phyloP scores from a whole-genome alignment of 805 yeast genomes.

The Debaryomyces tyrocola region DNA sequence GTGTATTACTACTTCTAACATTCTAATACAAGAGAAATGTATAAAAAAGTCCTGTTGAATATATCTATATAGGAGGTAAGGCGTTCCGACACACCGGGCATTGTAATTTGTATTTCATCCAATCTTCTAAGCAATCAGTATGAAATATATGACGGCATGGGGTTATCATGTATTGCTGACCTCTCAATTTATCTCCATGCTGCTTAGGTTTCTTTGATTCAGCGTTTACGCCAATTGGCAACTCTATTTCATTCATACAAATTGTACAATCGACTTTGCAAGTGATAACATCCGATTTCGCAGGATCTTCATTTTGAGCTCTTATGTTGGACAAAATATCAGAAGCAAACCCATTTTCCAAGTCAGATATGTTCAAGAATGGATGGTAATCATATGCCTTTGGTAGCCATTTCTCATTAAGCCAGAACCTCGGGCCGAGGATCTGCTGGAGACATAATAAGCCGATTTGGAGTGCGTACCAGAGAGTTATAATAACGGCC shows the following conservation, averaged over 20 bases:
- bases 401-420: slow-evolving; percentile 74
- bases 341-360: slow-evolving; percentile 61
- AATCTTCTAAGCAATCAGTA: slow-evolving; percentile 79
- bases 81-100: slow-evolving; percentile 91
- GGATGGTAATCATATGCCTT: slow-evolving; percentile 85
- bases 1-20: no score
- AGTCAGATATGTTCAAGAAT: slow-evolving; percentile 53
- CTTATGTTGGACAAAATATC: slow-evolving; percentile 45
- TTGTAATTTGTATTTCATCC: slow-evolving; percentile 92
- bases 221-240: slow-evolving; percentile 40
- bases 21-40: no score
- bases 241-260: slow-evolving; percentile 78
- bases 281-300: slow-evolving; percentile 27
- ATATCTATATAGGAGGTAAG: slow-evolving; percentile 68
- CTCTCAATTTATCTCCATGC: slow-evolving; percentile 14
- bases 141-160: slow-evolving; percentile 93
- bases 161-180: slow-evolving; percentile 71
- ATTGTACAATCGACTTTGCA: slow-evolving; percentile 79
- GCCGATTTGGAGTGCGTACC: slow-evolving; percentile 62
- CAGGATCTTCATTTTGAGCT: slow-evolving; percentile 18
- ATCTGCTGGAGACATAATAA: slow-evolving; percentile 62
- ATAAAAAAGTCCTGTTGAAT: not conserved
- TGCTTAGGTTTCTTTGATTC: slow-evolving; percentile 10
- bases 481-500: slow-evolving; percentile 45
- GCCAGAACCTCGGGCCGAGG: slow-evolving; percentile 80